A percentile compares a stretch with the other conserved stretches of the same genome.
These are phyloP conservation scores for Imleria badia DNA, from an alignment of 768 basidiomycete genomes.

Conservation along the genomic window DNA sequence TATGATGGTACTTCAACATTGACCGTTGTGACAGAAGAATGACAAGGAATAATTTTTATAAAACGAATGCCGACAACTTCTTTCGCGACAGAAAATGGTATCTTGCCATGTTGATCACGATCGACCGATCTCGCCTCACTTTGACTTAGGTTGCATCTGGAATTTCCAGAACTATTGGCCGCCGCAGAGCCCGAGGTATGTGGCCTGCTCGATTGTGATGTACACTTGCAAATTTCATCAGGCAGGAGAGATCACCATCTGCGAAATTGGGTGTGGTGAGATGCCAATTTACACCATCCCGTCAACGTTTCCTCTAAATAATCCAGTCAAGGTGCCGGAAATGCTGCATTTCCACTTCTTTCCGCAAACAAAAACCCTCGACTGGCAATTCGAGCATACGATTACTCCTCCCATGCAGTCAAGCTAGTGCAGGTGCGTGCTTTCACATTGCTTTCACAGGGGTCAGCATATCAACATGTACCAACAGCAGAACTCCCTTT, in stretches of 20 bases:
- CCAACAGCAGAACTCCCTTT: conserved; percentile 67
- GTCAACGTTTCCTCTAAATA: not conserved
- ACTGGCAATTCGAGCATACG: conserved; percentile 76
- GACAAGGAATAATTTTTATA: conserved; percentile 92
- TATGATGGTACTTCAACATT: conserved; percentile 22
- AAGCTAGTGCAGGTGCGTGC: conserved; percentile 78
- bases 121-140: not conserved
- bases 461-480: not conserved
- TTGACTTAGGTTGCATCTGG: conserved; percentile 73
- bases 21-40: conserved; percentile 25
- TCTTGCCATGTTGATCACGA: not conserved
- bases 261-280: conserved; percentile 91
- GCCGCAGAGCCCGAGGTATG: conserved; percentile 66
- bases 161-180: conserved; percentile 85
- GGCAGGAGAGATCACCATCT: conserved; percentile 76
- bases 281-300: not conserved
- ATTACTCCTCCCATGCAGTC: conserved; percentile 88
- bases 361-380: conserved; percentile 79
- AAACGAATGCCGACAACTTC: conserved; percentile 80
- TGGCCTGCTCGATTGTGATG: not conserved
- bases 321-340: conserved; percentile 75
- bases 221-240: conserved; percentile 30
- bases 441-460: not conserved
- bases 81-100: conserved; percentile 94
- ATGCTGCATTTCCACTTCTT: conserved; percentile 87